Conservation (phyloP, 441 rosid genomes). For the Gossypium laxum region DNA sequence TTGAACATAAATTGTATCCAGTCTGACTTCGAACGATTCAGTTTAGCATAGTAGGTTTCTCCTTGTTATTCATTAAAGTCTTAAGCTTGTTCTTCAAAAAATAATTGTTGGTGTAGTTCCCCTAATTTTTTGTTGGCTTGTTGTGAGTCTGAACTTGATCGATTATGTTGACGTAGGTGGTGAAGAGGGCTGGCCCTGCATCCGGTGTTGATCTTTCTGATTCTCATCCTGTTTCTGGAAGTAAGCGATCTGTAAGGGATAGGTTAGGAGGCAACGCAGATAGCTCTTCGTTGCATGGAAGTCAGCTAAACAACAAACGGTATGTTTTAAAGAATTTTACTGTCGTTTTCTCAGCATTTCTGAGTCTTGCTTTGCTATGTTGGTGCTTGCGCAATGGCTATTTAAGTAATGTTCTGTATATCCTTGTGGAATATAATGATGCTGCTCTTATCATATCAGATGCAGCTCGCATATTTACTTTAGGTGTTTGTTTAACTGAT, state of each 20-base stretch:
- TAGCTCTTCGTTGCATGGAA: conserved; percentile 24
- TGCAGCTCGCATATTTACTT: not conserved
- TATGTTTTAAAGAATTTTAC: conserved; percentile 16
- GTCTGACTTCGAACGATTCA: not conserved
- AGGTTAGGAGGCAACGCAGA: conserved; percentile 57
- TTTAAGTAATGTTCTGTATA: not conserved
- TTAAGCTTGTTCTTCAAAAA: not conserved
- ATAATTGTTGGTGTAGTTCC: not conserved
- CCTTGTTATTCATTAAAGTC: not conserved
- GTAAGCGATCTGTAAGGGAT: conserved; percentile 69
- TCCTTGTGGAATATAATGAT: not conserved
- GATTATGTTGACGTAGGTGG: conserved; percentile 41
- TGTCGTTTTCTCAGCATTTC: conserved; percentile 9
- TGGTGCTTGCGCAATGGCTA: not conserved
- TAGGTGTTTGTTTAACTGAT: not conserved
- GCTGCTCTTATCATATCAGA: not conserved
- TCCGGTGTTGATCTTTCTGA: conserved; percentile 28
- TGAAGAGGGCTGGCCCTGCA: conserved; percentile 48
- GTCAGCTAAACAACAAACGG: conserved; percentile 44
- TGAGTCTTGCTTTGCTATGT: not conserved
- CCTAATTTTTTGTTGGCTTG: not conserved
- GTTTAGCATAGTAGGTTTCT: not conserved
- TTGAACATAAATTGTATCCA: not conserved
- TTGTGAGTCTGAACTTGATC: not conserved
- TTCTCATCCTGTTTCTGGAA: conserved; percentile 35